A percentile compares a stretch with the other conserved stretches of the same genome.
phyloP scores from a whole-genome alignment of 495 filamentous ascomycete genomes.

The Penicillium atrosanguineum region DNA sequence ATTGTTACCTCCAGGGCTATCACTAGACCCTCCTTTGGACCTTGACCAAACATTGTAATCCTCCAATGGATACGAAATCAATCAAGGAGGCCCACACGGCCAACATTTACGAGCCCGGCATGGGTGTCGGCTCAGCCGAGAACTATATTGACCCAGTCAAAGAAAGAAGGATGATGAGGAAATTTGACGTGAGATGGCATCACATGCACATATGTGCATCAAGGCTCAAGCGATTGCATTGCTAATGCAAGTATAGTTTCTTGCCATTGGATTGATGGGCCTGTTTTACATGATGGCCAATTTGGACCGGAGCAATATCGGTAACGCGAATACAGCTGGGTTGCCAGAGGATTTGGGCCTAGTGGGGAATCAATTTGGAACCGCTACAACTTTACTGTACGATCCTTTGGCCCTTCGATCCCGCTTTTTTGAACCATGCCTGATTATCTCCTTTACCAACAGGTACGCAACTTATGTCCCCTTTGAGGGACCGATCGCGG shows the following conservation, averaged over 20 bases:
- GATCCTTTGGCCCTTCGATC: neutral
- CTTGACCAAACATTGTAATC: neutral
- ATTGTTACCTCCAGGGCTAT: too few relatives aligned
- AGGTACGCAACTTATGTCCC: conserved; percentile 12
- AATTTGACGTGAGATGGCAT: conserved; percentile 11
- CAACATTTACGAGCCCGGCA: neutral
- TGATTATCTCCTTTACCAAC: neutral
- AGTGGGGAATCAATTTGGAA: conserved; percentile 29
- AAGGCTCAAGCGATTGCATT: too few relatives aligned
- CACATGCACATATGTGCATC: too few relatives aligned
- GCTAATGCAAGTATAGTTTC: neutral
- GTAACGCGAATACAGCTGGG: conserved; percentile 20
- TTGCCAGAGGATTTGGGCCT: conserved; percentile 27
- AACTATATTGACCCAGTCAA: conserved; percentile 14
- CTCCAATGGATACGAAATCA: neutral
- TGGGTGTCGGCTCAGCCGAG: neutral
- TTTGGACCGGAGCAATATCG: conserved; percentile 19
- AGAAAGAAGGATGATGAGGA: conserved; percentile 11
- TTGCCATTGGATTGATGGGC: conserved; percentile 7
- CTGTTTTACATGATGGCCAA: conserved; percentile 15
- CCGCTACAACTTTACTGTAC: conserved; percentile 21
- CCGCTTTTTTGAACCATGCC: neutral
- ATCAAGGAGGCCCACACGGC: neutral
- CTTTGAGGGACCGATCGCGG: conserved; percentile 12
- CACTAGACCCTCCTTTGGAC: too few relatives aligned